Percentiles rank a stretch among this genome's conserved stretches.
phyloP scores from a whole-genome alignment of 2,329 filamentous ascomycete genomes.

The Phaeomoniella chlamydospora region DNA sequence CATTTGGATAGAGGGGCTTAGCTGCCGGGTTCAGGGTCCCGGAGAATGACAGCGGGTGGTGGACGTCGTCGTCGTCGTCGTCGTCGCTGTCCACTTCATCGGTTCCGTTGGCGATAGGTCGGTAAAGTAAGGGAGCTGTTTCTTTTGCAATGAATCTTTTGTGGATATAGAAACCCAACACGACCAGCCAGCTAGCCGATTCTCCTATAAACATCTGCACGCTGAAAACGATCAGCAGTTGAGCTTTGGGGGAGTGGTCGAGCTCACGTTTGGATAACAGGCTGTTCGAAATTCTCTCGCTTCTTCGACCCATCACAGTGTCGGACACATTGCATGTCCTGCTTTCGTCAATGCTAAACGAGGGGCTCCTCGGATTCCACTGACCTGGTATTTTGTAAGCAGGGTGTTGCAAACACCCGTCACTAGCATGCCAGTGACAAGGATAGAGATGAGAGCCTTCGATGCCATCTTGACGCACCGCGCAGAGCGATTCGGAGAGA shows the following conservation, averaged over 20 bases:
- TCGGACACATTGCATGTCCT: constrained; percentile 92
- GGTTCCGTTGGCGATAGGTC: constrained; percentile 42
- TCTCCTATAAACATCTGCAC: constrained; percentile 97
- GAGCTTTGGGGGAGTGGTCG: not conserved
- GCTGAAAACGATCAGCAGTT: constrained; percentile 14
- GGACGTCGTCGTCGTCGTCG: constrained; percentile 29
- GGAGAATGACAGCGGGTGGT: constrained; percentile 20
- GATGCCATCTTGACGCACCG: constrained; percentile 62
- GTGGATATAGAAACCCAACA: constrained; percentile 56
- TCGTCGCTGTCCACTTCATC: constrained; percentile 29
- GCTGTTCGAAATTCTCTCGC: constrained; percentile 73
- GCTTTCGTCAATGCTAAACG: too few species aligned
- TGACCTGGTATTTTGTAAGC: constrained; percentile 87
- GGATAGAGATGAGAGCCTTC: constrained; percentile 59
- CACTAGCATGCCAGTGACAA: constrained; percentile 91
- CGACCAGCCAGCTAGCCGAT: constrained; percentile 87
- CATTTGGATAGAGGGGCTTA: constrained; percentile 37
- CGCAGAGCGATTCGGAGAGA: too few species aligned
- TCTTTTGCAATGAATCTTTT: constrained; percentile 24
- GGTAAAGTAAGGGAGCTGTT: constrained; percentile 39
- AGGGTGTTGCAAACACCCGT: constrained; percentile 96
- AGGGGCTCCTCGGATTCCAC: too few species aligned
- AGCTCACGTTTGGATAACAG: constrained; percentile 71
- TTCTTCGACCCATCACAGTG: constrained; percentile 63
- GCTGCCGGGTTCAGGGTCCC: constrained; percentile 30